Conservation (phyloP, 768 basidiomycete genomes). For the Termitomyces sp. region DNA sequence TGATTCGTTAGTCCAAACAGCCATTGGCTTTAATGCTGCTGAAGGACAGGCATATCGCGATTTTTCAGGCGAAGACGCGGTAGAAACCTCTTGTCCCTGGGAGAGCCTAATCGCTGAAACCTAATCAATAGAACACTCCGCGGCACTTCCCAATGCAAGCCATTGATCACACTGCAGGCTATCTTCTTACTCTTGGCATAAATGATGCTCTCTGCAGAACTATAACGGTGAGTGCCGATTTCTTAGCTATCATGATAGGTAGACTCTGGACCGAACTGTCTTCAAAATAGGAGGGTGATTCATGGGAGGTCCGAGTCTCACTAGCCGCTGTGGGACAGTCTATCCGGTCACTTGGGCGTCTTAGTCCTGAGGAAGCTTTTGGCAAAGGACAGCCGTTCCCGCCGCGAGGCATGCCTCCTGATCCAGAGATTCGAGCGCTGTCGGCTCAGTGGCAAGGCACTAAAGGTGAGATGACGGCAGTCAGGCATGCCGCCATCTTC, state of each 20-base stretch:
- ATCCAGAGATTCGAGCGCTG: constrained; percentile 31
- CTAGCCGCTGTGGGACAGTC: constrained; percentile 51
- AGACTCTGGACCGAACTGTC: neutral
- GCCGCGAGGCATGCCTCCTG: constrained; percentile 21
- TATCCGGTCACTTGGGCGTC: constrained; percentile 47
- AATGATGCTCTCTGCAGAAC: constrained; percentile 49
- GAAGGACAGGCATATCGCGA: no score
- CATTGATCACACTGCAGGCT: constrained; percentile 54
- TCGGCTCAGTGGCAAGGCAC: constrained; percentile 23
- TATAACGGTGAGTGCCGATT: constrained; percentile 31
- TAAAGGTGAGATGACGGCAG: constrained; percentile 28
- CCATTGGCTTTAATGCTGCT: no score
- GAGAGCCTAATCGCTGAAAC: no score
- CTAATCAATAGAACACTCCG: no score
- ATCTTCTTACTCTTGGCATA: constrained; percentile 54
- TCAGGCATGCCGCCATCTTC: constrained; percentile 41
- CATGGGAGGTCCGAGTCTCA: constrained; percentile 56
- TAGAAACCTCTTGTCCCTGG: no score
- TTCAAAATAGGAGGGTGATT: constrained; percentile 45
- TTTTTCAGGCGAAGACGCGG: no score
- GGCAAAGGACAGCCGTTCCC: constrained; percentile 35
- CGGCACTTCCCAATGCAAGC: constrained; percentile 58
- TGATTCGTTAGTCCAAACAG: no score
- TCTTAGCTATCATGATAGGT: neutral
- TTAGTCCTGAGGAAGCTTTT: constrained; percentile 35